Percentiles rank a stretch among this genome's conserved stretches.
Conservation (phyloP, 352 stramenopile genomes). For the Pythium brassicae region DNA sequence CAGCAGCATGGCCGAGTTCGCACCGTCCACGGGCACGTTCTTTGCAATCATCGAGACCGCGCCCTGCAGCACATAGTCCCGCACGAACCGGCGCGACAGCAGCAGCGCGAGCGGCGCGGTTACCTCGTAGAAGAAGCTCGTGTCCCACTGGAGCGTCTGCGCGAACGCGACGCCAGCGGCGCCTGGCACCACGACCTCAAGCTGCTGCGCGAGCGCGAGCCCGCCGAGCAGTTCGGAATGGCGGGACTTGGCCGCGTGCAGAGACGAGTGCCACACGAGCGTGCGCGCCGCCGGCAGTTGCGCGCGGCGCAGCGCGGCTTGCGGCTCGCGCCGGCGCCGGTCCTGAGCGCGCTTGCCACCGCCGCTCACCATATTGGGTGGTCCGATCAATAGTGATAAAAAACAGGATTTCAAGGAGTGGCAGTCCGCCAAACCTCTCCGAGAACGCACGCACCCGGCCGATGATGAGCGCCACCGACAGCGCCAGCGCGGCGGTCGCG, state of each 20-base stretch:
- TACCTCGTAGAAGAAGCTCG: conserved; percentile 80
- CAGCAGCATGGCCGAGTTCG: conserved; percentile 61
- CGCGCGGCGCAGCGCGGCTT: background rate
- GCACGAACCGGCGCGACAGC: conserved; percentile 51
- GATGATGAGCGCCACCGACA: background rate
- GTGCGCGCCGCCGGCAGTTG: conserved; percentile 32
- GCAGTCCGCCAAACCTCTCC: background rate
- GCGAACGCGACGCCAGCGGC: conserved; percentile 23
- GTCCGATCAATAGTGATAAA: background rate
- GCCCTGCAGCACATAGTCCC: conserved; percentile 49
- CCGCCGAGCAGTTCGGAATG: conserved; percentile 35
- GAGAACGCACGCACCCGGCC: background rate
- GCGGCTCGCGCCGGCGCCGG: conserved; percentile 13
- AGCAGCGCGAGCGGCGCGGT: conserved; percentile 46
- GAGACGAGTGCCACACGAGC: conserved; percentile 64
- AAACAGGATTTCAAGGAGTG: background rate
- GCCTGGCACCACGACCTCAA: conserved; percentile 59
- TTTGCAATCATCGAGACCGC: conserved; percentile 73
- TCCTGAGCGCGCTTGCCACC: conserved; percentile 41
- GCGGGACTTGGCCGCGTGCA: conserved; percentile 38
- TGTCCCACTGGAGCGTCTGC: conserved; percentile 68
- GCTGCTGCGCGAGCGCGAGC: conserved; percentile 63
- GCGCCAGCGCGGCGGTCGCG: background rate
- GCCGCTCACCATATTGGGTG: conserved; percentile 58
- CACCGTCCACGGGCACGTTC: conserved; percentile 61